phyloP scores from a whole-genome alignment of 2,329 filamentous ascomycete species.

The Penicillium sp. region DNA sequence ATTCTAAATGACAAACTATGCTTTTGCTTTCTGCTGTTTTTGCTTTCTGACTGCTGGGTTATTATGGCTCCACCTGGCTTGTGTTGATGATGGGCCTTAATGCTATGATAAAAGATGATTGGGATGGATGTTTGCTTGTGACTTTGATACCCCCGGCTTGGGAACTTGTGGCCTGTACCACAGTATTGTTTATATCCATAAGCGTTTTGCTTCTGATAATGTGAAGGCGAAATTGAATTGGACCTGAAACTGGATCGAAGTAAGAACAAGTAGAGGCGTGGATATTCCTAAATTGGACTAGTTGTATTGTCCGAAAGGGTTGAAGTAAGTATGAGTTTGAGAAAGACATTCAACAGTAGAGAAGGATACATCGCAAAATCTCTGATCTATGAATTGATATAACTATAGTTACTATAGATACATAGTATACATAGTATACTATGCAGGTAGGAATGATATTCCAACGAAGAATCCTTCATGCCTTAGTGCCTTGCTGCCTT shows the following conservation, averaged over 20 bases:
- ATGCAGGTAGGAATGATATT: too few relatives aligned
- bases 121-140: constrained; percentile 5
- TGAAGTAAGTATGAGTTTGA: too few relatives aligned
- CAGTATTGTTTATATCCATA: background rate
- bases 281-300: too few relatives aligned
- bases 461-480: too few relatives aligned
- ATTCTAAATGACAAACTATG: constrained; percentile 17
- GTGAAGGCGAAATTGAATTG: background rate
- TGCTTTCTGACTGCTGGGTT: background rate
- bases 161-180: constrained; percentile 5
- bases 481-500: background rate
- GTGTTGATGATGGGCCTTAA: background rate
- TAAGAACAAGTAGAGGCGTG: too few relatives aligned
- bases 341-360: too few relatives aligned
- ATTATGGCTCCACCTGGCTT: background rate
- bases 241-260: background rate
- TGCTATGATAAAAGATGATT: constrained; percentile 7
- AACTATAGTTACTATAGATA: too few relatives aligned
- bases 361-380: too few relatives aligned
- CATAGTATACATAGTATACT: too few relatives aligned
- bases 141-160: constrained; percentile 10
- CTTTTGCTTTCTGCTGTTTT: background rate
- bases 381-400: too few relatives aligned
- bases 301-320: too few relatives aligned
- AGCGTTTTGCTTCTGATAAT: background rate